phyloP scores from a whole-genome alignment of 441 rosid species.

The Erysimum cheiri region DNA sequence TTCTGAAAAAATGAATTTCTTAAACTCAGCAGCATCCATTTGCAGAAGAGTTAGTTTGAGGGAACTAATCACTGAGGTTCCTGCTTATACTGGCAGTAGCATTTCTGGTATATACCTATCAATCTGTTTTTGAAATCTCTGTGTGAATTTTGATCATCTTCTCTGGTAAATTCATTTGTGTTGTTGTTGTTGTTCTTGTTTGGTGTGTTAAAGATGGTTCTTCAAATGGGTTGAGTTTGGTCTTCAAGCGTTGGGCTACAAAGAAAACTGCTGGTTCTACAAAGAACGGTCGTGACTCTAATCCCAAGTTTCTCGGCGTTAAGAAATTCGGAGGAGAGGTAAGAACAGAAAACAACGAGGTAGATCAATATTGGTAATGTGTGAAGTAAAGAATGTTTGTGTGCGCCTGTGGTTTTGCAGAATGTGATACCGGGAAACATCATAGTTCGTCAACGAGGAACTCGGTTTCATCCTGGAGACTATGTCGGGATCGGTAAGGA shows the following conservation, averaged over 20 bases:
- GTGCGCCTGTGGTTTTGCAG: conserved; percentile 46
- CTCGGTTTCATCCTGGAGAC: conserved; percentile 88
- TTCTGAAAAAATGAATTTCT: conserved; percentile 41
- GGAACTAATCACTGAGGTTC: conserved; percentile 52
- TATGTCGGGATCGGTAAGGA: conserved; percentile 86
- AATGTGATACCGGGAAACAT: conserved; percentile 80
- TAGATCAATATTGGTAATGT: background rate
- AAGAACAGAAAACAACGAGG: conserved; percentile 2
- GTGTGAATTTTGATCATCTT: background rate
- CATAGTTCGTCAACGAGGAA: conserved; percentile 72
- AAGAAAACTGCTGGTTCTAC: conserved; percentile 87
- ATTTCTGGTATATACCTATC: conserved; percentile 34
- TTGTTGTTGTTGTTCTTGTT: background rate
- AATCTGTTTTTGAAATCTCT: conserved; percentile 33
- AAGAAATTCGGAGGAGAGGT: conserved; percentile 96
- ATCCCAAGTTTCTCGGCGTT: conserved; percentile 88
- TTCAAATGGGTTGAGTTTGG: conserved; percentile 66
- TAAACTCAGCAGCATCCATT: conserved; percentile 51
- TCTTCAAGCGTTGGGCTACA: conserved; percentile 85
- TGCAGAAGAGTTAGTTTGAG: conserved; percentile 60
- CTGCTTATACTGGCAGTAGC: conserved; percentile 49
- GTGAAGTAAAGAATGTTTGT: background rate
- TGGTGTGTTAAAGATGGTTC: conserved; percentile 54
- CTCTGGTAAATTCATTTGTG: background rate
- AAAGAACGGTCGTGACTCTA: conserved; percentile 91